Base-by-base conservation (phyloP, 2,329 filamentous ascomycete genomes). In the Diaporthe ampelina region DNA sequence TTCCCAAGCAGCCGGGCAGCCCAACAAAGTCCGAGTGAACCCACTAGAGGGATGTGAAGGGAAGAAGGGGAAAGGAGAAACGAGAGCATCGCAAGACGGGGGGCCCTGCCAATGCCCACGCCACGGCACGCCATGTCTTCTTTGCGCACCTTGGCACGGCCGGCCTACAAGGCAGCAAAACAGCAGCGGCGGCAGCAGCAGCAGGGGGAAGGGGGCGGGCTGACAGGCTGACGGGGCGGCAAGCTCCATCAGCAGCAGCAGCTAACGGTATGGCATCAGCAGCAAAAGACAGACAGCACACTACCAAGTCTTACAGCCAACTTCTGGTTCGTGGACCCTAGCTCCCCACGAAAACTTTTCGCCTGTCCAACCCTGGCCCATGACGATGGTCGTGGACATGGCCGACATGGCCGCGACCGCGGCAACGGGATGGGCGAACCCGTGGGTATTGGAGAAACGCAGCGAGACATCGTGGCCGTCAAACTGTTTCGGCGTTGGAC, bases 381-480 rank as follows among this genome's bases (percentile, higher is more conserved):
- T 68, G 63, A 68, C 63, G 63, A 54, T 72, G 56, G 57, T 29
- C 56, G 43, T 59, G 26, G 40, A 17, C 26, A 45, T 10, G 52
- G 40, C 35, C 35, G 37, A 15, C 37, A 45, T 29, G 68, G 54
- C 37, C 52, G 37, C 40, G 54, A 24, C 37, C 54, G 69, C 68
- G 54, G 69, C 56, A 61, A 52, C 57, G 57, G 69, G 29, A 48
- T 54, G 26, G 43, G 45, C 21, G n/a, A 37, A 63, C 29, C 69
- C 69, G 69, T 63, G 48, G 48, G 48, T 21, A 50, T 54, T 68
- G 63, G 63, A 68, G 63, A 68, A 68, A 68, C 63, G 19, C 48
- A 37, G 32, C 45, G 63, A 54, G 63, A 68, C 63, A 54, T 54
- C 32, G 63, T 29, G 48, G 45, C 63, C 48, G 48, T 40, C 48